These are phyloP conservation scores for Cyphellophora europaea DNA, from an alignment of 2,329 filamentous ascomycete genomes.

Conservation along the genomic window DNA sequence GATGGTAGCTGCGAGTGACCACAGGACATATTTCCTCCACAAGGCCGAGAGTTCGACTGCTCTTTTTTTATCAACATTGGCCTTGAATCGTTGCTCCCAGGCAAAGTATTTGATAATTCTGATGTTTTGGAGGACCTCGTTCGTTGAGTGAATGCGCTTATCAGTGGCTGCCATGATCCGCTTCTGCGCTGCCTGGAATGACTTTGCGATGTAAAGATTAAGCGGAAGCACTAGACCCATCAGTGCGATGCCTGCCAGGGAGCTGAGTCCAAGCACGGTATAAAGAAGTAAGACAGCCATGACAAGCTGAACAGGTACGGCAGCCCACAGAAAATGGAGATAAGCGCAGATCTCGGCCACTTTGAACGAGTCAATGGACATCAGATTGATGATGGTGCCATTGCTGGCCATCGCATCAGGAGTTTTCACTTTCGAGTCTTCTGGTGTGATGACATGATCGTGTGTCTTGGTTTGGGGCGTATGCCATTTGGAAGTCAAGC, in stretches of 20 bases:
- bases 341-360: constrained; percentile 92
- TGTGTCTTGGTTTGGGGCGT: constrained; percentile 31
- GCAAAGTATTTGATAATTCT: constrained; percentile 99
- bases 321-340: constrained; percentile 88
- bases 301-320: constrained; percentile 77
- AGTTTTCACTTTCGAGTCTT: constrained; percentile 11
- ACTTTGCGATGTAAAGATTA: constrained; percentile 80
- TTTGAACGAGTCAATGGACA: constrained; percentile 99
- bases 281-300: constrained; percentile 78
- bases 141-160: constrained; percentile 90
- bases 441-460: constrained; percentile 9
- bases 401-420: constrained; percentile 72
- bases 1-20: constrained; percentile 82
- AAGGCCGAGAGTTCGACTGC: constrained; percentile 67
- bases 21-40: constrained; percentile 76
- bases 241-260: constrained; percentile 82
- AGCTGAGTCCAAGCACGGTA: constrained; percentile 81
- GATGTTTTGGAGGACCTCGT: constrained; percentile 94
- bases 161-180: constrained; percentile 88
- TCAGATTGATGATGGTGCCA: constrained; percentile 98
- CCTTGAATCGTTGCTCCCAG: constrained; percentile 87
- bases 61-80: constrained; percentile 82
- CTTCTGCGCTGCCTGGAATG: constrained; percentile 80
- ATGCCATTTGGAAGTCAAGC: constrained; percentile 46
- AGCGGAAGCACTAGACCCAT: constrained; percentile 83